A percentile compares a stretch with the other conserved stretches of the same genome.
phyloP scores from a whole-genome alignment of 371 early-diverging fungal species.

The Actinomucor elegans region DNA sequence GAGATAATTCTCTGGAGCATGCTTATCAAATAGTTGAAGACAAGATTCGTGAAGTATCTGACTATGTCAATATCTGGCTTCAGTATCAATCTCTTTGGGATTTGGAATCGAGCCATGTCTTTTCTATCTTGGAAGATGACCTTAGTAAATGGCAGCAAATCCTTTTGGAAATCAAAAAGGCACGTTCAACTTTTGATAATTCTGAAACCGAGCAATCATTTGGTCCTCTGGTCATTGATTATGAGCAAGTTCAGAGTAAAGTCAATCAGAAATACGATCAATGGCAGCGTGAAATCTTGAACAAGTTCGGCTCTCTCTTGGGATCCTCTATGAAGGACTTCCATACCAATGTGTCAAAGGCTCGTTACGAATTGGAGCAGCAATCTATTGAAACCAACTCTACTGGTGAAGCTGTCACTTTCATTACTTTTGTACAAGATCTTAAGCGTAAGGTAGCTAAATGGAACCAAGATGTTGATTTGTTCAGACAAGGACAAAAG shows the following conservation, averaged over 20 bases:
- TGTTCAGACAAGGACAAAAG: conserved; percentile 91
- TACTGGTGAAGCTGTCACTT: conserved; percentile 90
- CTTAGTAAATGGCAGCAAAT: conserved; percentile 93
- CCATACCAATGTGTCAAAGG: conserved; percentile 74
- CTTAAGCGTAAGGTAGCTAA: conserved; percentile 84
- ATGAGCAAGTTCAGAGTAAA: conserved; percentile 96
- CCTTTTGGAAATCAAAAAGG: conserved; percentile 91
- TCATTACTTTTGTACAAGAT: conserved; percentile 96
- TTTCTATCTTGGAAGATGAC: conserved; percentile 87
- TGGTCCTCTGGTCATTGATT: conserved; percentile 89
- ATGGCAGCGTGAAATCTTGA: conserved; percentile 96
- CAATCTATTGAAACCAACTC: conserved; percentile 83
- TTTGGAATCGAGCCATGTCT: conserved; percentile 83
- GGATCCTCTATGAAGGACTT: conserved; percentile 85
- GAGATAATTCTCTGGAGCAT: conserved; percentile 63
- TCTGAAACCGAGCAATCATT: conserved; percentile 89
- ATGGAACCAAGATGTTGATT: conserved; percentile 83
- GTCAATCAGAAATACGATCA: conserved; percentile 97
- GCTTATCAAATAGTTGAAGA: conserved; percentile 88
- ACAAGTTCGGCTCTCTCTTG: conserved; percentile 86
- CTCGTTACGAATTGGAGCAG: conserved; percentile 87
- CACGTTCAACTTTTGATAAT: conserved; percentile 94
- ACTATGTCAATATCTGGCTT: conserved; percentile 93
- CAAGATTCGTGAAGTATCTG: conserved; percentile 75
- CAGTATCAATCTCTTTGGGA: conserved; percentile 99